Base-by-base conservation (phyloP, 2,329 filamentous ascomycete species). In the Xylaria sp. region DNA sequence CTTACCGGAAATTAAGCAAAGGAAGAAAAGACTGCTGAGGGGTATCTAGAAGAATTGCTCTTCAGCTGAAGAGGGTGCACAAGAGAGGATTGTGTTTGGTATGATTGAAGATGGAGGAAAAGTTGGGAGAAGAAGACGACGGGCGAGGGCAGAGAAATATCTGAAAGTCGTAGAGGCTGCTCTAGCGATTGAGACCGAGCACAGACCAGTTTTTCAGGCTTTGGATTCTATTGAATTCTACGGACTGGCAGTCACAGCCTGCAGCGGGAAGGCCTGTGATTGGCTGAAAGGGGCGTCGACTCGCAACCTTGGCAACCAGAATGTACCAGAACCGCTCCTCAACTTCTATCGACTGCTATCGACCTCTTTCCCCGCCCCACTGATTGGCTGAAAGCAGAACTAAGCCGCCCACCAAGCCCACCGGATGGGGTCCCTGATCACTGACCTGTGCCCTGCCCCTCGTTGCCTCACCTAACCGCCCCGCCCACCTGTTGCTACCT, bases 151-250 rank as follows among this genome's bases (percentile, higher is more conserved):
- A 66, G 51, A 71, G 66, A 71, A 71, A 68, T 69, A 73, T 70
- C 66, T 71, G 35, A 61, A 66, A 65, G 63, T 63, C 51, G 44
- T 44, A 66, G 61, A 66, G 54, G 50, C 21, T 48, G 69, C 58
- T 63, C 63, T 32, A 55, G 64, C 68, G 60, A 23, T 58, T 54
- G 63, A 66, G 51, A 54, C 48, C 54, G 66, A 73, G 75, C 74
- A 75, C 75, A 71, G 75, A 73, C 75, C 75, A 73, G 68, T 74
- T 68, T 68, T 69, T 51, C 57, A 54, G 42, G 51, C 55, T 66
- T 60, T 67, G 63, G 75, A 76, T 77, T 77, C 75, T 77, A 77
- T 77, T 64, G 75, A 77, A 77, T 77, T 77, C 75, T 74, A 77
- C 73, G 75, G 72, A 72, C 69, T 70, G 65, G 72, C 70, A 74